Percentiles rank a stretch among this genome's conserved stretches.
Conservation (phyloP, 2,329 filamentous ascomycete species). For the Didymella sp. region DNA sequence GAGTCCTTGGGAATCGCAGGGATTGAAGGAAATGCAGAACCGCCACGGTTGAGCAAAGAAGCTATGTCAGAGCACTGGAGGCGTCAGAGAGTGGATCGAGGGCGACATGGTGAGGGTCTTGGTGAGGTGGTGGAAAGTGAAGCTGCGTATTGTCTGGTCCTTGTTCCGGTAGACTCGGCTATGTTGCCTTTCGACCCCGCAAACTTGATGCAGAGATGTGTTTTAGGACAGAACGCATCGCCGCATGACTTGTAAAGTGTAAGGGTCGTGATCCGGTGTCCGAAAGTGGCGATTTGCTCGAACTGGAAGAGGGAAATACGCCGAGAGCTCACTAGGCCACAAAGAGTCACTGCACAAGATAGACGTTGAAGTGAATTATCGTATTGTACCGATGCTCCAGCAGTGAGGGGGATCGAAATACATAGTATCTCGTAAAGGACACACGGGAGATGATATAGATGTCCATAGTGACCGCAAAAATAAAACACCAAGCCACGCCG, state of each 20-base stretch:
- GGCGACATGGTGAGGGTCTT: neutral
- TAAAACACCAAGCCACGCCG: conserved; percentile 44
- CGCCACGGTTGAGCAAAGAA: conserved; percentile 14
- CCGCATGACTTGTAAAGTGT: conserved; percentile 16
- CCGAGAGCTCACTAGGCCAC: conserved; percentile 15
- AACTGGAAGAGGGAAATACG: conserved; percentile 15
- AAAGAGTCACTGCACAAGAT: conserved; percentile 3
- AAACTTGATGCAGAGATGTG: conserved; percentile 3
- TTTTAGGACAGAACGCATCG: conserved; percentile 6
- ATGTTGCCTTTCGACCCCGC: conserved; percentile 9
- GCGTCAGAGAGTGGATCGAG: conserved; percentile 3
- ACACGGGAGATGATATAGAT: conserved; percentile 39
- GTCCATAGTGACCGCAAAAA: conserved; percentile 34
- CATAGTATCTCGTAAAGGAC: conserved; percentile 43
- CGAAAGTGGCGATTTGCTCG: conserved; percentile 14
- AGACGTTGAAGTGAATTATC: conserved; percentile 25
- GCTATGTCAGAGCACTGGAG: conserved; percentile 7
- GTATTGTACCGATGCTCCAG: conserved; percentile 36
- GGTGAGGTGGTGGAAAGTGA: conserved; percentile 11
- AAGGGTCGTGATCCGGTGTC: conserved; percentile 3
- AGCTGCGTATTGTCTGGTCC: neutral
- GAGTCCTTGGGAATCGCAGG: conserved; percentile 6
- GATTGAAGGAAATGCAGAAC: conserved; percentile 2
- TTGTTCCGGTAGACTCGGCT: conserved; percentile 4
- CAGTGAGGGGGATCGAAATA: conserved; percentile 38